Conservation (phyloP, 1,284 basidiomycete species). For the Boletus sp. region DNA sequence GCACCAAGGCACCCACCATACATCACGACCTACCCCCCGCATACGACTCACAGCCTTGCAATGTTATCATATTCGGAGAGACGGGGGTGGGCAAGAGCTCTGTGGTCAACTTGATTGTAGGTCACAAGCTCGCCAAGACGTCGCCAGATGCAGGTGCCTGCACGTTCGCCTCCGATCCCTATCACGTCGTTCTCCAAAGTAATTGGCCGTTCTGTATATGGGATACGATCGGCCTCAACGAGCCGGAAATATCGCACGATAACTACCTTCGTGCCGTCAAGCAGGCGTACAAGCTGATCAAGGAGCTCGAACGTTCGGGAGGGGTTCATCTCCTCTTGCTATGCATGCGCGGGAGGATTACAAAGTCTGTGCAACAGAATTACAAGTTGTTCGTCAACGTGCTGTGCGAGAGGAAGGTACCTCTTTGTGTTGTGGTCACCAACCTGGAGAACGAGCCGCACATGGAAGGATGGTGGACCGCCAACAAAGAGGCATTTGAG, state of each 20-base stretch:
- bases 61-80: slow-evolving; percentile 29
- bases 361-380: slow-evolving; percentile 28
- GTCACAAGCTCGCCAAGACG: slow-evolving; percentile 18
- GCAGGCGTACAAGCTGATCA: slow-evolving; percentile 31
- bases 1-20: slow-evolving; percentile 7
- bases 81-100: slow-evolving; percentile 29
- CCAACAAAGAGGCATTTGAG: slow-evolving; percentile 20
- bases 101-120: slow-evolving; percentile 30
- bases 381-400: slow-evolving; percentile 27
- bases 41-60: slow-evolving; percentile 18
- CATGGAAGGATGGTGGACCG: slow-evolving; percentile 30
- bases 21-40: slow-evolving; percentile 11
- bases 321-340: slow-evolving; percentile 38
- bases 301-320: slow-evolving; percentile 25
- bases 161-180: slow-evolving; percentile 19
- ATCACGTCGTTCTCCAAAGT: slow-evolving; percentile 16
- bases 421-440: slow-evolving; percentile 35
- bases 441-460: slow-evolving; percentile 39
- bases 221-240: slow-evolving; percentile 40
- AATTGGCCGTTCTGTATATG: slow-evolving; percentile 19
- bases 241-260: slow-evolving; percentile 24
- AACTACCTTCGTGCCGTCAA: slow-evolving; percentile 32
- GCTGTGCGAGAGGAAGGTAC: slow-evolving; percentile 29
- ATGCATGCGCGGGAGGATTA: slow-evolving; percentile 37
- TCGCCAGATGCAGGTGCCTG: slow-evolving; percentile 26